Conservation (phyloP, 1,284 basidiomycete species). For the Ceratobasidium sp. region DNA sequence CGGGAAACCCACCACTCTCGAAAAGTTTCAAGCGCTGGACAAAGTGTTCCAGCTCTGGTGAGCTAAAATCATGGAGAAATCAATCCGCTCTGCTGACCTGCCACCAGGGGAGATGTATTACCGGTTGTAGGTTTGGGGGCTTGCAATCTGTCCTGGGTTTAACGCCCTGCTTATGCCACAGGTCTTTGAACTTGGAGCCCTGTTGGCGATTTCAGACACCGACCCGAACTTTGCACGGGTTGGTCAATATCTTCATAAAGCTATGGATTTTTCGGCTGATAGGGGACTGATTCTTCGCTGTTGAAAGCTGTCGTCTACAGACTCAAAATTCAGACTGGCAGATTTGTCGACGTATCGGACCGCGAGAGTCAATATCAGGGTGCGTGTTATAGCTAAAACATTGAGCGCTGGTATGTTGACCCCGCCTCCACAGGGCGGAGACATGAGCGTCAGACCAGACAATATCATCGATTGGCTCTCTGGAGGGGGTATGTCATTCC, state of each 20-base stretch:
- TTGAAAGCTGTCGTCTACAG: not conserved
- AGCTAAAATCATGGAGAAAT: not conserved
- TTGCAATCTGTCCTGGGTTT: not conserved
- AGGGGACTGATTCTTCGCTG: too few species aligned
- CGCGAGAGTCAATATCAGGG: not conserved
- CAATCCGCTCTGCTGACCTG: not conserved
- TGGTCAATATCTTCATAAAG: not conserved
- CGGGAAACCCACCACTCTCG: not conserved
- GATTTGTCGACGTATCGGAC: not conserved
- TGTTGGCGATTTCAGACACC: constrained; percentile 2
- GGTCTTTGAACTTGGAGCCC: constrained; percentile 17
- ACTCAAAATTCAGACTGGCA: not conserved
- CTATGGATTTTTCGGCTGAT: too few species aligned
- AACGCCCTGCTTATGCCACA: not conserved
- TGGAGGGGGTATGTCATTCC: not conserved
- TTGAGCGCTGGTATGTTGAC: too few species aligned
- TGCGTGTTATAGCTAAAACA: not conserved
- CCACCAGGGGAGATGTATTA: constrained; percentile 30
- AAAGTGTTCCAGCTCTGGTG: constrained; percentile 6
- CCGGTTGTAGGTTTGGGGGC: constrained; percentile 20
- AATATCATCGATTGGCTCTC: not conserved
- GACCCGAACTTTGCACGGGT: not conserved
- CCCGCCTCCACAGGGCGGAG: not conserved
- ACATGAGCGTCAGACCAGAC: not conserved
- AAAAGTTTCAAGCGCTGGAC: constrained; percentile 17